Base-by-base conservation (phyloP, 202 grass and related monocot species). In the Carex arenaria region DNA sequence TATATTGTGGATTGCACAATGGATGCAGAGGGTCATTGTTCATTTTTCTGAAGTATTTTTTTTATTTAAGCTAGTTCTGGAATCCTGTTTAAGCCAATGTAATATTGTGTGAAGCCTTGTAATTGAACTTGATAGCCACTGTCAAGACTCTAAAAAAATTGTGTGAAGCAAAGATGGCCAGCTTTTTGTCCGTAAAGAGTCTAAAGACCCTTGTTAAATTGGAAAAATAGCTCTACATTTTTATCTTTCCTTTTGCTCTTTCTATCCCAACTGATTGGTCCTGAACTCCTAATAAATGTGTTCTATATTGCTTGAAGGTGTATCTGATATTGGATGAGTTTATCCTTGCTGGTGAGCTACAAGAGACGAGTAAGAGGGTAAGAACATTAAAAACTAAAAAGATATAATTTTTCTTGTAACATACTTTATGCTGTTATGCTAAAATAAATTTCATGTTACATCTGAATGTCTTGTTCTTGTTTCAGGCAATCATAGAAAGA, bases 401-500 rank as follows among this genome's bases (percentile, higher is more conserved):
- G 26, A 26, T 26, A 12, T 45, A 64, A 42, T 67, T 28, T 62
- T 40, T 85, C 30, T 47, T 83, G 82, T 65, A 65, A 78, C 59
- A 60, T 82, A 78, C 79, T 67, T 64, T 53, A 52, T 81, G n/a
- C 34, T 42, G 18, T 81, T 60, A 18, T 77, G 52, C 15, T 32
- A 59, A 74, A 77, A 18, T 77, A 1, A 77, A 59, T 34, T 59
- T 57, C 26, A 34, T 56, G 18, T 76, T 23, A 32, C 51, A 18
- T 57, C 23, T 62, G 51, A 38, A 10, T 80, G 43, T 62, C 55
- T 59, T 14, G 12, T 76, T 77, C 59, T 85, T 64, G 80, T 64
- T 94, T 86, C 88, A 98, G 95, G 95, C 95, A 78, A 98, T 98
- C 61, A 98, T 95, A 87, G 95, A 98, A 85, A 95, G 95, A 88